Evolutionary conservation across 164 flowering plant species (phyloP).

Genomic region (Warburgia ugandensis): DNA sequence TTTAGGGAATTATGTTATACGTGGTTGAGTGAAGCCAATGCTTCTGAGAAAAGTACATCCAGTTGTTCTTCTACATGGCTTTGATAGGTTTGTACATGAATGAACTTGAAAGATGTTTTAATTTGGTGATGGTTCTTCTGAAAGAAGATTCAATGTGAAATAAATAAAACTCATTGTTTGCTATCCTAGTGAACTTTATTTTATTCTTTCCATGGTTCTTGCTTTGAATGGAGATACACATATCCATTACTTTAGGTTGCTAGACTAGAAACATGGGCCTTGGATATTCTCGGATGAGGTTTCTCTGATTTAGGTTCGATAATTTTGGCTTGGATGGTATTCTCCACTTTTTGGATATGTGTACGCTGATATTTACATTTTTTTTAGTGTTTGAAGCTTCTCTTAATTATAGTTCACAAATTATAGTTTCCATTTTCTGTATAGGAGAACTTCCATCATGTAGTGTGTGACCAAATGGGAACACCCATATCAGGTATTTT

Average conservation of each 20-base stretch:
- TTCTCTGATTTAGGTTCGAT: conserved; percentile 95
- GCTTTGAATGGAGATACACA: conserved; percentile 92
- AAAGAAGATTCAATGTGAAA: not conserved
- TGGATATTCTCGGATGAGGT: conserved; percentile 97
- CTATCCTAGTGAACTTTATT: not conserved
- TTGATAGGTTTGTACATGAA: conserved; percentile 98
- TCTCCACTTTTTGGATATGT: not conserved
- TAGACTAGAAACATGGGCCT: conserved; percentile 82
- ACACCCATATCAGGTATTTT: conserved; percentile 92
- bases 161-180: too few relatives aligned
- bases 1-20: conserved; percentile 45
- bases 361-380: not conserved
- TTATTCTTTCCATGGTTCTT: conserved; percentile 46
- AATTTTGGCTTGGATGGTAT: too few relatives aligned
- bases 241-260: conserved; percentile 88
- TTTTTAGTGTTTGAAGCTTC: not conserved
- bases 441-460: conserved; percentile 70
- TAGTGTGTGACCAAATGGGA: conserved; percentile 74
- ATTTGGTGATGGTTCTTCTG: too few relatives aligned
- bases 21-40: conserved; percentile 75
- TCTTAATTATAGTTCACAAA: conserved; percentile 15
- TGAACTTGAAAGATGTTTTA: too few relatives aligned
- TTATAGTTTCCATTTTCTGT: too few relatives aligned
- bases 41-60: conserved; percentile 34
- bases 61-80: conserved; percentile 86